phyloP scores from a whole-genome alignment of 768 basidiomycete species.

The Psilocybe sp. region DNA sequence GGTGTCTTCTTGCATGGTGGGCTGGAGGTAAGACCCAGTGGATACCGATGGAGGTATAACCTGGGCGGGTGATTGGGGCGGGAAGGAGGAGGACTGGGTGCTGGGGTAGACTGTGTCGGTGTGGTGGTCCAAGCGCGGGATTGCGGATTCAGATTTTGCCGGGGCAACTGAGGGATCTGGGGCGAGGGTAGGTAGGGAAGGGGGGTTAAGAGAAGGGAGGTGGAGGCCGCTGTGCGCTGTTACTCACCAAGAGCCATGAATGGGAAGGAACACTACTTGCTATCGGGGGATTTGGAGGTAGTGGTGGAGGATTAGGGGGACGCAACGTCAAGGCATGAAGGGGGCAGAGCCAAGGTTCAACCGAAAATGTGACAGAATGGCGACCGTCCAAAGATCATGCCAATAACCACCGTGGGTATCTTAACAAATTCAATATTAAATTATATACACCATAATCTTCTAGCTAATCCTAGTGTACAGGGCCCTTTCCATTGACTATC shows the following conservation, averaged over 20 bases:
- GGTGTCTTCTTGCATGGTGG: slow-evolving; percentile 13
- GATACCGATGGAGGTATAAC: slow-evolving; percentile 11
- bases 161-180: slow-evolving; percentile 15
- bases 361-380: slow-evolving; percentile 13
- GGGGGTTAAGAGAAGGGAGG: neutral
- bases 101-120: slow-evolving; percentile 7
- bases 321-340: slow-evolving; percentile 14
- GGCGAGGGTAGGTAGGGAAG: slow-evolving; percentile 1
- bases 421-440: slow-evolving; percentile 15
- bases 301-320: neutral
- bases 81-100: slow-evolving; percentile 1
- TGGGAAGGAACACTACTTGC: neutral
- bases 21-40: slow-evolving; percentile 15
- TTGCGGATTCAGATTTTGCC: slow-evolving; percentile 16
- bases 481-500: slow-evolving; percentile 34
- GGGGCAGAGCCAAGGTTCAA: slow-evolving; percentile 10
- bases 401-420: slow-evolving; percentile 36
- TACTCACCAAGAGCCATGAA: slow-evolving; percentile 19
- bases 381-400: slow-evolving; percentile 5
- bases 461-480: slow-evolving; percentile 14
- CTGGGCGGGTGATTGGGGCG: slow-evolving; percentile 13
- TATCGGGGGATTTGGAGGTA: neutral
- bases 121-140: slow-evolving; percentile 12
- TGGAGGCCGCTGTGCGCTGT: neutral
- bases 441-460: slow-evolving; percentile 11